A percentile compares a stretch with the other conserved stretches of the same genome.
These are phyloP conservation scores for Fraxinus latifolia DNA, from an alignment of 305 asterid species.

Conservation along the genomic window DNA sequence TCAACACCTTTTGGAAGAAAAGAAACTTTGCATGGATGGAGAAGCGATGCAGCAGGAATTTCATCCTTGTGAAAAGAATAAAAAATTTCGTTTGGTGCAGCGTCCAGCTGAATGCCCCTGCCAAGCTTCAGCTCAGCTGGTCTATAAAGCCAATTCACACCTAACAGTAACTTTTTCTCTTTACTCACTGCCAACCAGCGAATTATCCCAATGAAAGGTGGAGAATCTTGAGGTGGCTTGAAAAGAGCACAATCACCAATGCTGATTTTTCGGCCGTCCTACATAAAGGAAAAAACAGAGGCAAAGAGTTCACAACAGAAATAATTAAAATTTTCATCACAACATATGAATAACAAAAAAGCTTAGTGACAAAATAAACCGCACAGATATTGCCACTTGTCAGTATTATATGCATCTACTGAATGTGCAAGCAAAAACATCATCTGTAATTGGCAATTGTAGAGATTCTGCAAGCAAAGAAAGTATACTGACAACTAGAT, in stretches of 20 bases:
- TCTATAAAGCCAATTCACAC: constrained; percentile 90
- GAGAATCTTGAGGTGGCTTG: constrained; percentile 51
- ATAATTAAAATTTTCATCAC: neutral
- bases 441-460: neutral
- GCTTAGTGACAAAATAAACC: neutral
- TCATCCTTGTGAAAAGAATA: constrained; percentile 58
- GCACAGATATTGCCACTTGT: neutral
- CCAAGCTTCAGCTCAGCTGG: constrained; percentile 80
- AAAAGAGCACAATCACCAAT: constrained; percentile 61
- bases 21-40: constrained; percentile 98
- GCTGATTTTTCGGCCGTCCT: constrained; percentile 54
- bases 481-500: neutral
- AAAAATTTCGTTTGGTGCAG: constrained; percentile 67
- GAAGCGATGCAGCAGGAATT: constrained; percentile 78
- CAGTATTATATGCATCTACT: neutral
- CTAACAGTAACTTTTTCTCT: constrained; percentile 55
- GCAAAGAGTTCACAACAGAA: neutral
- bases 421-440: neutral
- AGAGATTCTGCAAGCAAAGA: neutral
- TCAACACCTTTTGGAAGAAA: constrained; percentile 88
- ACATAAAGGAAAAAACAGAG: constrained; percentile 16
- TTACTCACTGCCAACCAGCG: constrained; percentile 43
- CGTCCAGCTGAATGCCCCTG: constrained; percentile 61
- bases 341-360: neutral
- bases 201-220: constrained; percentile 61